Conservation (phyloP, 2,329 filamentous ascomycete species). For the Zasmidium angulare region DNA sequence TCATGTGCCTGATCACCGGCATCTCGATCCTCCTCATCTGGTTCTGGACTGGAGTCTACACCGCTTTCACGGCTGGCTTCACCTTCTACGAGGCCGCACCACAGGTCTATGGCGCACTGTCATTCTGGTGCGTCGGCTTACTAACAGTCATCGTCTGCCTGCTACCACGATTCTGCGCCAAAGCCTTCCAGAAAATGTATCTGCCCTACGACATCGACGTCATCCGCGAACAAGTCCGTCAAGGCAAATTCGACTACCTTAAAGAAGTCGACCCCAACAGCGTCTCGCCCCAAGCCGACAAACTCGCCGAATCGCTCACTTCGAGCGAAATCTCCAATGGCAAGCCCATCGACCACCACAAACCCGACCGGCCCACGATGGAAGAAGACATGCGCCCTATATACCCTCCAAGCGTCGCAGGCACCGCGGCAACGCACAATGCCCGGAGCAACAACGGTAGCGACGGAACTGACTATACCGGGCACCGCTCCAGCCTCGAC, state of each 20-base stretch:
- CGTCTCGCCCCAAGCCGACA: conserved; percentile 44
- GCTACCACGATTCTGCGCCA: conserved; percentile 82
- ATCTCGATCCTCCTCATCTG: conserved; percentile 87
- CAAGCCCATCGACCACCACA: conserved; percentile 25
- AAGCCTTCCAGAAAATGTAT: conserved; percentile 89
- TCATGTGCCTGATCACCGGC: conserved; percentile 77
- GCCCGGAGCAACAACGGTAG: conserved; percentile 85
- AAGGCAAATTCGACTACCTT: conserved; percentile 78
- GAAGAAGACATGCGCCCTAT: conserved; percentile 90
- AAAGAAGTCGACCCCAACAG: conserved; percentile 52
- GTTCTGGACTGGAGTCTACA: conserved; percentile 93
- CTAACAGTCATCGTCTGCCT: conserved; percentile 79
- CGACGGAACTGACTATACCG: conserved; percentile 88
- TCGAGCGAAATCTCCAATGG: conserved; percentile 56
- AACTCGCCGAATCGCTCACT: conserved; percentile 53
- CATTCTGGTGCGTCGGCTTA: conserved; percentile 83
- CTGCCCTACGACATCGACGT: conserved; percentile 92
- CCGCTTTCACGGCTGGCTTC: conserved; percentile 57
- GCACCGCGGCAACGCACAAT: conserved; percentile 75
- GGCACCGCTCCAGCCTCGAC: conserved; percentile 38
- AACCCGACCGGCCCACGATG: conserved; percentile 34
- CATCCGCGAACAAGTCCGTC: conserved; percentile 83
- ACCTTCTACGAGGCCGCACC: conserved; percentile 74
- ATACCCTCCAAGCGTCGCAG: conserved; percentile 84
- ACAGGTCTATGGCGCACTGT: conserved; percentile 76